Base-by-base conservation (phyloP, 345 rosid genomes). In the Brassica juncea region DNA sequence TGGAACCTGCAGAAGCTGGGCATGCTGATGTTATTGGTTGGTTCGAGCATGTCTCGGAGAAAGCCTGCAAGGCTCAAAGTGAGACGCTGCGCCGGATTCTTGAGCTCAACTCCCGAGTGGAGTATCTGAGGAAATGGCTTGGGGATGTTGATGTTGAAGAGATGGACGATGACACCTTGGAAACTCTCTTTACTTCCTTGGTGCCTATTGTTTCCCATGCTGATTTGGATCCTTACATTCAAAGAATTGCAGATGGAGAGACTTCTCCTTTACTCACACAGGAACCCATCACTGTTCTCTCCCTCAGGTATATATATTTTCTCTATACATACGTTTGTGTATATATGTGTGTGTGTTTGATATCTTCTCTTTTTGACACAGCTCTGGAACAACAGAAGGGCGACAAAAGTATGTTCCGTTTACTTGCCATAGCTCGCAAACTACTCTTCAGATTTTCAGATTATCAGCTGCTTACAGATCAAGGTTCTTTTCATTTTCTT, bases 351-450 rank as follows among this genome's bases (percentile, higher is more conserved):
- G 34, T 69, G 27, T 69, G 16, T 63, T 68, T 67, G 37, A 31
- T 21, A n/a, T 70, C n/a, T 21, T 11, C 75, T 30, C 11, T 55
- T 55, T 42, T 12, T 35, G 15, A 39, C 44, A 16, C 71, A 94
- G 99, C 84, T 94, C 99, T 42, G 99, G 99, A 44, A 94, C 99
- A 58, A 92, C 99, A 12, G 97, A 92, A 55, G 97, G 97, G 28
- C 86, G 94, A 75, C 97, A 90, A 72, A 94, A 94, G 79, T 85
- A 84, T 65, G 88, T 92, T 15, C 99, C 99, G 5, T 94, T 94
- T 77, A 91, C 97, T 21, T 61, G 77, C 57, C 94, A 94, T 61
- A 92, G 92, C 74, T 82, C 97, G 5, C 85, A 82, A 52, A 92
- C 95, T 5, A 92, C 97, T 73, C 89, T 92, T 66, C 88, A 92